Conservation (phyloP, 2,329 filamentous ascomycete species). For the Cercospora sp. region DNA sequence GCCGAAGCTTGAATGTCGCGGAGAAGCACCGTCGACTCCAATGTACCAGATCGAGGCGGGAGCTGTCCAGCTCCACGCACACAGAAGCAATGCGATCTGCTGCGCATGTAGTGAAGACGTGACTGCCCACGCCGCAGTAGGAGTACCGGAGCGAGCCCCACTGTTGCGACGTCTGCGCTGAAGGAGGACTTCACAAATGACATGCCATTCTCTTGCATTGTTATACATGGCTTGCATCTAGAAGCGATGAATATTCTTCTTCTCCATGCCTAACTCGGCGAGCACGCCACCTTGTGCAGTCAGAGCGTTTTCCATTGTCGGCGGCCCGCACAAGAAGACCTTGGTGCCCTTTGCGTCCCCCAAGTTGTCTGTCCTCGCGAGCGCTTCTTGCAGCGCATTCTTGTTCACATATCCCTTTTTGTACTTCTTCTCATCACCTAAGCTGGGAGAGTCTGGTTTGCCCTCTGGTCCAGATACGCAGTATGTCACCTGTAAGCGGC, state of each 20-base stretch:
- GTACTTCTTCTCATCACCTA: slow-evolving; percentile 43
- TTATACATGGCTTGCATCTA: slow-evolving; percentile 33
- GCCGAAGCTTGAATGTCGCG: neutral
- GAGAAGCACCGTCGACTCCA: neutral
- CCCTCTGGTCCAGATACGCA: slow-evolving; percentile 54
- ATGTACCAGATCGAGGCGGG: neutral
- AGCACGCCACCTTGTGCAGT: slow-evolving; percentile 58
- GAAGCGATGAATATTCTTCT: slow-evolving; percentile 60
- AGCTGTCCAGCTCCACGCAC: neutral
- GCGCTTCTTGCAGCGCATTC: slow-evolving; percentile 56
- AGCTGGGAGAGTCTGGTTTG: slow-evolving; percentile 24
- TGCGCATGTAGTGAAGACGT: neutral
- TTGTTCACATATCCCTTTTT: slow-evolving; percentile 61
- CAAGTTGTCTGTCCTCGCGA: slow-evolving; percentile 40
- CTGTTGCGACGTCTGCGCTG: neutral
- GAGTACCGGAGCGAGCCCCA: neutral
- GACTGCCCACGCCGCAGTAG: neutral
- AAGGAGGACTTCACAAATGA: neutral
- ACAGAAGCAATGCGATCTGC: neutral
- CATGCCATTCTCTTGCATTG: neutral
- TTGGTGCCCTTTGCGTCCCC: slow-evolving; percentile 50
- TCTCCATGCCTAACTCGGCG: slow-evolving; percentile 58
- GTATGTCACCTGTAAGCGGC: slow-evolving; percentile 60
- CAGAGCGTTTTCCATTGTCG: slow-evolving; percentile 63
- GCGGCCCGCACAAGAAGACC: slow-evolving; percentile 70